Percentiles rank a stretch among this genome's conserved stretches.
phyloP scores from a whole-genome alignment of 768 basidiomycete species.

The Cystobasidiopsis lactophilus region DNA sequence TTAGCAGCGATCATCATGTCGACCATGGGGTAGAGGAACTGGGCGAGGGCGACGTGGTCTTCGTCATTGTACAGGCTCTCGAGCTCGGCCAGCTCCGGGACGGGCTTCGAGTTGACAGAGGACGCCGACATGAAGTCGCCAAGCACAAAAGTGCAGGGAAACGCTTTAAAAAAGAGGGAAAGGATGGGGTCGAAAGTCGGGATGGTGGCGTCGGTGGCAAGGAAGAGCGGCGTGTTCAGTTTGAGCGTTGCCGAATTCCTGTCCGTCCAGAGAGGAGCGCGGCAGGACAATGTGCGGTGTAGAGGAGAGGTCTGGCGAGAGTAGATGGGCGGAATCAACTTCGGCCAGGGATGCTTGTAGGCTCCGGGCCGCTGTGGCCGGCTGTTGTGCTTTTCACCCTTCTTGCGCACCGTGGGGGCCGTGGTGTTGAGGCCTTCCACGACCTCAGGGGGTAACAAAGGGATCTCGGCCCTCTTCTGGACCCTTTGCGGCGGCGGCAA shows the following conservation, averaged over 20 bases:
- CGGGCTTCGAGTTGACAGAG: constrained; percentile 3
- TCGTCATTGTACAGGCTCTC: constrained; percentile 28
- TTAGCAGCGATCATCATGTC: constrained; percentile 48
- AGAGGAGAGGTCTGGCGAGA: constrained; percentile 22
- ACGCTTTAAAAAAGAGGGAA: constrained; percentile 31
- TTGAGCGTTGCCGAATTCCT: constrained; percentile 19
- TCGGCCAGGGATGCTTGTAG: constrained; percentile 15
- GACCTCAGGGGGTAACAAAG: no score
- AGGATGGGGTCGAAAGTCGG: constrained; percentile 31
- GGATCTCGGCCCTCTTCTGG: background rate
- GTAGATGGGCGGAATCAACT: constrained; percentile 16
- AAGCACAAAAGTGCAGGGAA: constrained; percentile 44
- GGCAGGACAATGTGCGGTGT: constrained; percentile 26
- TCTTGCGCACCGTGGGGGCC: background rate
- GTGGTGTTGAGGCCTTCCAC: background rate
- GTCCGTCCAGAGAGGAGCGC: constrained; percentile 25
- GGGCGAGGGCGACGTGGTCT: constrained; percentile 33
- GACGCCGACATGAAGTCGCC: constrained; percentile 29
- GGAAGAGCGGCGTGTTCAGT: constrained; percentile 41
- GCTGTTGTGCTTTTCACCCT: background rate
- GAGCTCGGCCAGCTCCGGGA: constrained; percentile 20
- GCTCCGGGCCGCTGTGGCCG: background rate
- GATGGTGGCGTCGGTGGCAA: constrained; percentile 39
- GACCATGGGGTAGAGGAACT: constrained; percentile 39
- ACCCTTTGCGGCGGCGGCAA: background rate